phyloP scores from a whole-genome alignment of 2,329 filamentous ascomycete species.

The Beauveria sp. region DNA sequence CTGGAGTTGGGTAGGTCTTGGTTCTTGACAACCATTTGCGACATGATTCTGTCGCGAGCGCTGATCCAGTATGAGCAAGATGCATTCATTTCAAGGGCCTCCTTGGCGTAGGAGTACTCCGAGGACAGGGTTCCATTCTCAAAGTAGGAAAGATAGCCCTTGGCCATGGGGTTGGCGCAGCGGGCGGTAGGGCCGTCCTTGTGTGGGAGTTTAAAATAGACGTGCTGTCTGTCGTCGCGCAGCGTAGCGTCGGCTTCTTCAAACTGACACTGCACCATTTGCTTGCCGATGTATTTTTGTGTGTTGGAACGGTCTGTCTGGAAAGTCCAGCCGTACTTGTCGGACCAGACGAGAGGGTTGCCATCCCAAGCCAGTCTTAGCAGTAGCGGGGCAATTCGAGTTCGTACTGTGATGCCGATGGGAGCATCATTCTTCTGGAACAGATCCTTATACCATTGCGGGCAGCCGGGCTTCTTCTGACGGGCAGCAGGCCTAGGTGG shows the following conservation, averaged over 20 bases:
- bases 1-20: slow-evolving; percentile 40
- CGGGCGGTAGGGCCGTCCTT: slow-evolving; percentile 85
- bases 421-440: slow-evolving; percentile 60
- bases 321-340: slow-evolving; percentile 90
- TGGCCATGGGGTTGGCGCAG: slow-evolving; percentile 82
- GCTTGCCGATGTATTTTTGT: slow-evolving; percentile 58
- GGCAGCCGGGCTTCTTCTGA: slow-evolving; percentile 93
- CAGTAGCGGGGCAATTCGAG: slow-evolving; percentile 77
- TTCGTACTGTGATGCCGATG: slow-evolving; percentile 77
- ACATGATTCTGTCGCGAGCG: slow-evolving; percentile 82
- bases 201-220: slow-evolving; percentile 91
- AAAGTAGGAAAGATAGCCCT: slow-evolving; percentile 84
- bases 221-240: slow-evolving; percentile 55
- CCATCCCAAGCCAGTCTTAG: slow-evolving; percentile 84
- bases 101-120: slow-evolving; percentile 82
- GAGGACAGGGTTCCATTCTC: slow-evolving; percentile 83
- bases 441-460: slow-evolving; percentile 91
- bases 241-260: slow-evolving; percentile 63
- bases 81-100: slow-evolving; percentile 96
- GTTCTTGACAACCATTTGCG: slow-evolving; percentile 91
- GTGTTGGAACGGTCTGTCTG: slow-evolving; percentile 58
- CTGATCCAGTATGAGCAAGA: slow-evolving; percentile 99
- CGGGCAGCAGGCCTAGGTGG: slow-evolving; percentile 67
- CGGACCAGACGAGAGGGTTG: slow-evolving; percentile 85
- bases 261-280: slow-evolving; percentile 70